Percentiles rank a stretch among this genome's conserved stretches.
Evolutionary conservation across 2,329 filamentous ascomycete species (phyloP).

Genomic region (Fusarium devonianum): DNA sequence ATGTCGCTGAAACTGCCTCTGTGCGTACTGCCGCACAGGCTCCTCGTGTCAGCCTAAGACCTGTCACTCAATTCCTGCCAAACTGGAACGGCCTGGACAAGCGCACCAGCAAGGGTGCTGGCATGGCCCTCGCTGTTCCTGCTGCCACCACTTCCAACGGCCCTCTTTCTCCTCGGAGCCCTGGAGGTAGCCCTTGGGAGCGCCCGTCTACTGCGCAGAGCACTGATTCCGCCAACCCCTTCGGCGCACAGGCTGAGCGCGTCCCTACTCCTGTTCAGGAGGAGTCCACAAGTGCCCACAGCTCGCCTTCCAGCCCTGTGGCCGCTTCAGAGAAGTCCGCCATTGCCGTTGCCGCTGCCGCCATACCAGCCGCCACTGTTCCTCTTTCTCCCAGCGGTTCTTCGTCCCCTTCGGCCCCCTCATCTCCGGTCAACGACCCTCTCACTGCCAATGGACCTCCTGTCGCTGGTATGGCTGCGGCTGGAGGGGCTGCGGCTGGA

Average conservation of each 20-base stretch:
- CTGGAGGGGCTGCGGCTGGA: slow-evolving; percentile 38
- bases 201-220: slow-evolving; percentile 55
- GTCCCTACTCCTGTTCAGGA: slow-evolving; percentile 52
- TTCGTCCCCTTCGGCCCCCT: slow-evolving; percentile 18
- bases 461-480: slow-evolving; percentile 35
- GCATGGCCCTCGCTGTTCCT: slow-evolving; percentile 48
- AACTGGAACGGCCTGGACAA: slow-evolving; percentile 59
- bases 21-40: slow-evolving; percentile 60
- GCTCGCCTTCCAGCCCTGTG: slow-evolving; percentile 44
- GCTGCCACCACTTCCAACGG: slow-evolving; percentile 36
- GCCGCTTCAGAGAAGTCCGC: slow-evolving; percentile 43
- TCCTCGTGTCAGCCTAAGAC: slow-evolving; percentile 84
- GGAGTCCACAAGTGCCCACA: slow-evolving; percentile 37
- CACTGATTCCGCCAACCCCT: slow-evolving; percentile 72
- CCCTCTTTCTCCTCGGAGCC: slow-evolving; percentile 36
- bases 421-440: slow-evolving; percentile 45
- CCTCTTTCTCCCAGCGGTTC: slow-evolving; percentile 12
- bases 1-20: slow-evolving; percentile 23
- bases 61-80: slow-evolving; percentile 83
- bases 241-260: slow-evolving; percentile 67
- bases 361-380: slow-evolving; percentile 38
- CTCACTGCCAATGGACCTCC: slow-evolving; percentile 50
- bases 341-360: slow-evolving; percentile 29
- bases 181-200: slow-evolving; percentile 55
- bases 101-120: slow-evolving; percentile 58